Conservation (phyloP, 768 basidiomycete species). For the Rhodosporidiobolus odoratus region DNA sequence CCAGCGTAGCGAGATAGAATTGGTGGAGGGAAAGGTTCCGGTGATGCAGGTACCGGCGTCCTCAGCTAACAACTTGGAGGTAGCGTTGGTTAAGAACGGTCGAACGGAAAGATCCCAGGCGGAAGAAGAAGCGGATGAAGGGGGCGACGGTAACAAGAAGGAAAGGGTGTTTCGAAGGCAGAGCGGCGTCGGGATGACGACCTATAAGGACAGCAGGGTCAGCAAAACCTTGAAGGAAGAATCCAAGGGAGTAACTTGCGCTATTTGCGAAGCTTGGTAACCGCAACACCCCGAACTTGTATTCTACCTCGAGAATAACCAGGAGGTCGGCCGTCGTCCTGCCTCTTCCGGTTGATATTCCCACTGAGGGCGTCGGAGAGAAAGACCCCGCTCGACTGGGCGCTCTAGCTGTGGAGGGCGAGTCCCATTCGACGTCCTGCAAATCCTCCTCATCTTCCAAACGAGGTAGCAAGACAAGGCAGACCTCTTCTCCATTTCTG, state of each 20-base stretch:
- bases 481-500: neutral
- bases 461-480: neutral
- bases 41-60: neutral
- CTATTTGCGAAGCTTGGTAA: conserved; percentile 26
- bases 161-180: conserved; percentile 22
- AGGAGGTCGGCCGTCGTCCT: conserved; percentile 5
- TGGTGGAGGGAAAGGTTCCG: conserved; percentile 17
- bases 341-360: neutral
- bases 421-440: neutral
- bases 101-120: conserved; percentile 30
- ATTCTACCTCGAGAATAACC: conserved; percentile 18
- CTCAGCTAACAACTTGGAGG: neutral
- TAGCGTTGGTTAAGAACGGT: conserved; percentile 10
- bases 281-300: neutral
- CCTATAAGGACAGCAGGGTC: neutral
- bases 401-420: neutral
- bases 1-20: conserved; percentile 13
- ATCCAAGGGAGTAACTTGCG: neutral
- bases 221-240: no score
- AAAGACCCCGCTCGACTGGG: neutral
- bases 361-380: neutral
- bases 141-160: conserved; percentile 10
- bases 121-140: neutral
- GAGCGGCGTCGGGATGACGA: conserved; percentile 13
- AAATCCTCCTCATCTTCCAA: neutral